phyloP scores from a whole-genome alignment of 768 basidiomycete species.

The Suillus hirtellus region DNA sequence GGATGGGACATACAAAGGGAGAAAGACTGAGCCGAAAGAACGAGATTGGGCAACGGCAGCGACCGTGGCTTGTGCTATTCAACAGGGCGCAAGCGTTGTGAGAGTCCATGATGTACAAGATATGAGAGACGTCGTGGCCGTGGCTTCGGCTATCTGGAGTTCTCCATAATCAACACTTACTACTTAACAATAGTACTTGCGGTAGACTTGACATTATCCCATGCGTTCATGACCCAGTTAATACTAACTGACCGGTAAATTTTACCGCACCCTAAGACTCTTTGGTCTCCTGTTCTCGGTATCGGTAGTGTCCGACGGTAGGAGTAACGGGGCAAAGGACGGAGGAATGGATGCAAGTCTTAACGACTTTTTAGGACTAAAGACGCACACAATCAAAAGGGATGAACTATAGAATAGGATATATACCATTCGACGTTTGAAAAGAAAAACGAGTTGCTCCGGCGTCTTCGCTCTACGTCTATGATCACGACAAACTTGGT shows the following conservation, averaged over 20 bases:
- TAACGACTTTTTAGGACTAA: no score
- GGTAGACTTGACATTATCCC: background rate
- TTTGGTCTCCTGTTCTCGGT: background rate
- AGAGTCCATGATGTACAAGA: slow-evolving; percentile 81
- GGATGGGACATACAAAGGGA: slow-evolving; percentile 41
- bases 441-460: no score
- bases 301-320: no score
- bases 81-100: slow-evolving; percentile 70
- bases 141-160: slow-evolving; percentile 63
- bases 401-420: no score
- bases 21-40: slow-evolving; percentile 62
- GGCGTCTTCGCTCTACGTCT: no score
- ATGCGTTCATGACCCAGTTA: background rate
- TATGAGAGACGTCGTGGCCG: slow-evolving; percentile 70
- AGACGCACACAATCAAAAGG: no score
- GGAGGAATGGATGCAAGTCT: no score
- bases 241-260: background rate
- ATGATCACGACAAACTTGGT: no score
- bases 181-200: background rate
- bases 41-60: slow-evolving; percentile 80
- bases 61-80: slow-evolving; percentile 69
- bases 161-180: background rate
- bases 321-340: no score
- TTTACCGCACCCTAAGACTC: background rate
- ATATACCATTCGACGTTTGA: no score